Percentiles rank a stretch among this genome's conserved stretches.
Evolutionary conservation across 2,329 filamentous ascomycete species (phyloP).

Genomic region (Myriosclerotinia curreyana): DNA sequence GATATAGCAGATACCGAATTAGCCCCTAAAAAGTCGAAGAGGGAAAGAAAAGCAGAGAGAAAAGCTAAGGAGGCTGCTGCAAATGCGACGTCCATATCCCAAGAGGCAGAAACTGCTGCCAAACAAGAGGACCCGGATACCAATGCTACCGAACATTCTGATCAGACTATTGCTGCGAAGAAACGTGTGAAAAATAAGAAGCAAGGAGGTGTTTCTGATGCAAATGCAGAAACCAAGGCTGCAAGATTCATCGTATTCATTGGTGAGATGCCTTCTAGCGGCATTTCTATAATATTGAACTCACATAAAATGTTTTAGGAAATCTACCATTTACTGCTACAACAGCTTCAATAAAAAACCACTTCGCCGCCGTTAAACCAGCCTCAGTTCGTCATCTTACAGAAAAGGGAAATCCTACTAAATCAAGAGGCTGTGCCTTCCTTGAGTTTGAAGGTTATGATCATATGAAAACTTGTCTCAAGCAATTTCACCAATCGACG

Average conservation of each 20-base stretch:
- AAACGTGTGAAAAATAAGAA: slow-evolving; percentile 41
- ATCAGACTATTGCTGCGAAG: slow-evolving; percentile 24
- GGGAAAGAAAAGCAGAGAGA: slow-evolving; percentile 40
- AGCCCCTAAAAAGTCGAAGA: slow-evolving; percentile 40
- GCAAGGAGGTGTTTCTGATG: slow-evolving; percentile 29
- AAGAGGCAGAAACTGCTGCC: slow-evolving; percentile 10
- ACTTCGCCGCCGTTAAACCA: slow-evolving; percentile 76
- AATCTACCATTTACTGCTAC: slow-evolving; percentile 88
- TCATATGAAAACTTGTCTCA: slow-evolving; percentile 88
- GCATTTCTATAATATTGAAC: neutral
- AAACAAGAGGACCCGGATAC: slow-evolving; percentile 1
- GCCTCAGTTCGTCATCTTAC: slow-evolving; percentile 70
- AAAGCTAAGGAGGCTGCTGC: slow-evolving; percentile 38
- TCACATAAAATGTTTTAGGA: slow-evolving; percentile 48
- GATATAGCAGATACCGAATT: slow-evolving; percentile 31
- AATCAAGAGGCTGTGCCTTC: slow-evolving; percentile 77
- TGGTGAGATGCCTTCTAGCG: slow-evolving; percentile 45
- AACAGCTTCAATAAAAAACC: slow-evolving; percentile 61
- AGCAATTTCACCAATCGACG: slow-evolving; percentile 81
- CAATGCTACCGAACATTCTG: neutral
- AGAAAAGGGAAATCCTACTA: slow-evolving; percentile 58
- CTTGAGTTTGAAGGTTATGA: slow-evolving; percentile 85
- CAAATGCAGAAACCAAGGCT: slow-evolving; percentile 28
- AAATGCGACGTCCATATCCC: slow-evolving; percentile 12
- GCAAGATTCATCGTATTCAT: slow-evolving; percentile 75